Conservation (phyloP, 2,329 filamentous ascomycete genomes). For the Emergomyces africanus region DNA sequence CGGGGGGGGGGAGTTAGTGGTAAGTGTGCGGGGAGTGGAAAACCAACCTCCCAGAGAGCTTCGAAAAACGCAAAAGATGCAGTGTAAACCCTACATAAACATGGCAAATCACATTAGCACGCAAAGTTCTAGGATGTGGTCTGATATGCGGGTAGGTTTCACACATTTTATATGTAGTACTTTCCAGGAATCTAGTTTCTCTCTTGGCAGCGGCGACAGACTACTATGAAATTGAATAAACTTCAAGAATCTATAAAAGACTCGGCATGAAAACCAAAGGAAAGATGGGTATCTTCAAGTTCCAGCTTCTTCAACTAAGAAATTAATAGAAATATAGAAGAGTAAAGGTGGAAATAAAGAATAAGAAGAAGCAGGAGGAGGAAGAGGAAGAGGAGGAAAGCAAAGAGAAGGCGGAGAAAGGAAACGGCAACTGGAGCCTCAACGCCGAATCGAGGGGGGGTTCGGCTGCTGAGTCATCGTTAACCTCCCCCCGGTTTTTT, state of each 20-base stretch:
- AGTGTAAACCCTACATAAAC: slow-evolving; percentile 40
- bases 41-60: slow-evolving; percentile 59
- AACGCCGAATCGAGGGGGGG: neutral
- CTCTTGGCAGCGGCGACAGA: neutral
- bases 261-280: neutral
- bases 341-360: neutral
- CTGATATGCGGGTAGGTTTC: neutral
- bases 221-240: too few relatives aligned
- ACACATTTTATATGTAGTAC: neutral
- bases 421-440: neutral
- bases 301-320: neutral
- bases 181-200: neutral
- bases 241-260: neutral
- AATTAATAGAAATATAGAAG: neutral
- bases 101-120: neutral
- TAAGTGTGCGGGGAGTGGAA: slow-evolving; percentile 14
- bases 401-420: neutral
- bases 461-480: neutral
- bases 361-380: neutral
- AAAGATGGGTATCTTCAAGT: neutral
- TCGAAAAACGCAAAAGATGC: slow-evolving; percentile 74
- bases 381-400: neutral
- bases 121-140: neutral
- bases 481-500: neutral
- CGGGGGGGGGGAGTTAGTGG: too few relatives aligned